Evolutionary conservation across 352 stramenopile species (phyloP).

Genomic region (Pythium grandisporangium): DNA sequence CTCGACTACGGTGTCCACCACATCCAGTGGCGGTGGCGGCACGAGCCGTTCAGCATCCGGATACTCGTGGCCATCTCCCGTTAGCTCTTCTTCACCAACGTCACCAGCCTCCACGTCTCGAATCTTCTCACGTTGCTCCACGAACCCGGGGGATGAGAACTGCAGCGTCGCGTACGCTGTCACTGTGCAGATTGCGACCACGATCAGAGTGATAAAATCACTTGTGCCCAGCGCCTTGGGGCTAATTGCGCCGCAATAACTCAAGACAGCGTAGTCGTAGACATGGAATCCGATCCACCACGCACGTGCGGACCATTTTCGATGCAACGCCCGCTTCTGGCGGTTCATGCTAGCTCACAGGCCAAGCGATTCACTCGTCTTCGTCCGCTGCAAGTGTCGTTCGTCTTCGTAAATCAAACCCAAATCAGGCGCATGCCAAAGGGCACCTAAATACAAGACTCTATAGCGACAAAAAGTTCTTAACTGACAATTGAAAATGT

Average conservation of each 20-base stretch:
- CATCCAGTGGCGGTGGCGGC: not conserved
- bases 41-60: constrained; percentile 13
- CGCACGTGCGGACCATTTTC: constrained; percentile 52
- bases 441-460: too few species aligned
- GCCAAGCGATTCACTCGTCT: too few species aligned
- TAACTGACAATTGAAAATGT: too few species aligned
- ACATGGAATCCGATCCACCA: constrained; percentile 66
- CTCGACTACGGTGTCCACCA: constrained; percentile 1
- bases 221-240: constrained; percentile 18
- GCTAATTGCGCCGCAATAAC: constrained; percentile 24
- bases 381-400: too few species aligned
- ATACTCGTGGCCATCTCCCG: constrained; percentile 3
- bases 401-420: too few species aligned
- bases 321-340: constrained; percentile 19
- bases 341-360: too few species aligned
- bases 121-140: constrained; percentile 5
- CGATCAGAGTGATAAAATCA: constrained; percentile 27
- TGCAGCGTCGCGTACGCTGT: constrained; percentile 45
- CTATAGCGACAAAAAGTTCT: too few species aligned
- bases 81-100: not conserved
- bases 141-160: constrained; percentile 48
- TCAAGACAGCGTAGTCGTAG: constrained; percentile 40
- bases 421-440: too few species aligned
- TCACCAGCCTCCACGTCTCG: constrained; percentile 13
- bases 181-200: constrained; percentile 28